Conservation (phyloP, 83 land plant genomes). For the Isoetes engelmannii region DNA sequence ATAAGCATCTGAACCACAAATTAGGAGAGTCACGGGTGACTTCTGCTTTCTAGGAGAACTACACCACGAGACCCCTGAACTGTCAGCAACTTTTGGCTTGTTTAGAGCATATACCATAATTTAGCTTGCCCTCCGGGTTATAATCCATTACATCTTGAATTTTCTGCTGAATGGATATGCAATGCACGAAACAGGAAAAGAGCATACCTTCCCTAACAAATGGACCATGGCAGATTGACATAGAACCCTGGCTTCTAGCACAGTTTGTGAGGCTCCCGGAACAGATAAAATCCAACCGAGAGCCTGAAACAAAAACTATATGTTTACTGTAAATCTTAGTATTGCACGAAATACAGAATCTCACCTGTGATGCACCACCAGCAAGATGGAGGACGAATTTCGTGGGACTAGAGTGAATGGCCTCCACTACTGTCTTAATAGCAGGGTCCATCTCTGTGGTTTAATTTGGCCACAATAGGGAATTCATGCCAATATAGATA, state of each 20-base stretch:
- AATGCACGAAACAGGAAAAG: no score
- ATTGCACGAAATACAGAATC: background rate
- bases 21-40: background rate
- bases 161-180: no score
- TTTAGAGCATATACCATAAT: no score
- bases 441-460: conserved; percentile 47
- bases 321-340: background rate
- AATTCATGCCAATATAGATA: no score
- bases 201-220: conserved; percentile 63
- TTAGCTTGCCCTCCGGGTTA: no score
- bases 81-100: no score
- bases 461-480: no score
- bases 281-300: conserved; percentile 79
- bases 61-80: background rate
- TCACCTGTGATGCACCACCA: conserved; percentile 90
- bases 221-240: conserved; percentile 66
- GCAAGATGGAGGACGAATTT: conserved; percentile 66
- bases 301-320: conserved; percentile 33
- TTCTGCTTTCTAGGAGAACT: background rate
- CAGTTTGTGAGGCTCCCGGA: conserved; percentile 77
- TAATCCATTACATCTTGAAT: no score
- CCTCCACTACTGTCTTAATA: conserved; percentile 48
- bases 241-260: conserved; percentile 72
- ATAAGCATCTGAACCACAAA: background rate
- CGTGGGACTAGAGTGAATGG: conserved; percentile 64